Conservation (phyloP, 169 alveolate genomes). For the Cystoisospora suis region DNA sequence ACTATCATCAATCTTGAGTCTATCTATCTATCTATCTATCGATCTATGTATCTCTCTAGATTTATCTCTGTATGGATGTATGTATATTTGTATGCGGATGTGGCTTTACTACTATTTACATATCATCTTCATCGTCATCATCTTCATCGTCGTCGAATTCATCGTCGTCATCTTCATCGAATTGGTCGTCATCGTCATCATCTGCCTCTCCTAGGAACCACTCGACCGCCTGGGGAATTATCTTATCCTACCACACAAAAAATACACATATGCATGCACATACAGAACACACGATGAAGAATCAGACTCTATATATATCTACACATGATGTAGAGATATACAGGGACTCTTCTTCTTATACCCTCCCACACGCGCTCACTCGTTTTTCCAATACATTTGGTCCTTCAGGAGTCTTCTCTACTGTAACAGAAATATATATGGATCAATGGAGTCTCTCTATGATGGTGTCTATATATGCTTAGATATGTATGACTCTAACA, state of each 20-base stretch:
- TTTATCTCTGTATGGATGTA: background rate
- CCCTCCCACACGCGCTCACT: too few species aligned
- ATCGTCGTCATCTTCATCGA: constrained; percentile 54
- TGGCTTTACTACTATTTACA: background rate
- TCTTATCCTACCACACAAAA: constrained; percentile 44
- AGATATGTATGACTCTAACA: too few species aligned
- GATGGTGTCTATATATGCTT: background rate
- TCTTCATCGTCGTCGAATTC: constrained; percentile 5
- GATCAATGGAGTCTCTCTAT: background rate
- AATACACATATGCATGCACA: background rate
- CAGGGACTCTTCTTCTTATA: background rate
- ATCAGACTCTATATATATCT: background rate
- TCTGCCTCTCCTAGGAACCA: constrained; percentile 64
- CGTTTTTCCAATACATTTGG: too few species aligned
- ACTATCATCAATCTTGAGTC: too few species aligned
- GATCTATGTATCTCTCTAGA: background rate
- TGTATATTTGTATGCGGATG: background rate
- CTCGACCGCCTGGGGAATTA: constrained; percentile 59
- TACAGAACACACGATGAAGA: background rate
- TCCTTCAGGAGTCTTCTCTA: too few species aligned
- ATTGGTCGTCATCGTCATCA: constrained; percentile 42
- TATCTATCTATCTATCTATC: background rate
- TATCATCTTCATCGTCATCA: background rate
- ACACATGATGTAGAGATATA: too few species aligned
- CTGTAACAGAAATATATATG: background rate